A percentile compares a stretch with the other conserved stretches of the same genome.
phyloP scores from a whole-genome alignment of 73 alveolate genomes.

The Paramecium tetraurelia region DNA sequence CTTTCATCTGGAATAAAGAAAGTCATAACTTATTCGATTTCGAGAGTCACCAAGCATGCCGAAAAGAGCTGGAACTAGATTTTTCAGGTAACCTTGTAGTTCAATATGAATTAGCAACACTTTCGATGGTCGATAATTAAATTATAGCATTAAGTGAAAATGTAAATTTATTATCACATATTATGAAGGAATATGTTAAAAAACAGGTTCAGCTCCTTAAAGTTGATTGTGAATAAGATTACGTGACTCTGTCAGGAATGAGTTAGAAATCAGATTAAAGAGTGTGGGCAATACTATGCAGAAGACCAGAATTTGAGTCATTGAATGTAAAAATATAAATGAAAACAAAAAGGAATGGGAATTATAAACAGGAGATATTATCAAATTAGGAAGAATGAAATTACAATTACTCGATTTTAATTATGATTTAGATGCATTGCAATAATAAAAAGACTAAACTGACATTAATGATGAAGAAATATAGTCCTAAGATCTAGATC shows the following conservation, averaged over 20 bases:
- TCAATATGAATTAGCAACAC: background rate
- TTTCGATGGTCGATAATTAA: constrained; percentile 43
- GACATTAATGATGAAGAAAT: background rate
- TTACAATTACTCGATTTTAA: background rate
- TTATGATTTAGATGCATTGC: background rate
- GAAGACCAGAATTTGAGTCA: constrained; percentile 21
- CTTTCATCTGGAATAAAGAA: constrained; percentile 39
- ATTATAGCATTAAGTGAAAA: constrained; percentile 26
- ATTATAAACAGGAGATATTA: background rate
- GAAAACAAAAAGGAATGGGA: constrained; percentile 20
- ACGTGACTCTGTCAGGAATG: background rate
- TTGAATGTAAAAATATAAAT: background rate
- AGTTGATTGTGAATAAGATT: background rate
- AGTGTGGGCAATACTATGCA: constrained; percentile 25
- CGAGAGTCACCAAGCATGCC: background rate
- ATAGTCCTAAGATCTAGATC: background rate
- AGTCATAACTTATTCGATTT: constrained; percentile 44
- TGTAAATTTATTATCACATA: background rate
- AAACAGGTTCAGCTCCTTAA: background rate
- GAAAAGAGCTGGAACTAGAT: constrained; percentile 34
- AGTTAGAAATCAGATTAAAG: constrained; percentile 31
- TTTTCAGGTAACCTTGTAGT: background rate
- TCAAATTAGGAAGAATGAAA: constrained; percentile 38
- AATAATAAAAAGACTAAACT: background rate
- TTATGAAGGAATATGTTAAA: constrained; percentile 30